phyloP scores from a whole-genome alignment of 2,329 filamentous ascomycete genomes.

The Venturia asperata region DNA sequence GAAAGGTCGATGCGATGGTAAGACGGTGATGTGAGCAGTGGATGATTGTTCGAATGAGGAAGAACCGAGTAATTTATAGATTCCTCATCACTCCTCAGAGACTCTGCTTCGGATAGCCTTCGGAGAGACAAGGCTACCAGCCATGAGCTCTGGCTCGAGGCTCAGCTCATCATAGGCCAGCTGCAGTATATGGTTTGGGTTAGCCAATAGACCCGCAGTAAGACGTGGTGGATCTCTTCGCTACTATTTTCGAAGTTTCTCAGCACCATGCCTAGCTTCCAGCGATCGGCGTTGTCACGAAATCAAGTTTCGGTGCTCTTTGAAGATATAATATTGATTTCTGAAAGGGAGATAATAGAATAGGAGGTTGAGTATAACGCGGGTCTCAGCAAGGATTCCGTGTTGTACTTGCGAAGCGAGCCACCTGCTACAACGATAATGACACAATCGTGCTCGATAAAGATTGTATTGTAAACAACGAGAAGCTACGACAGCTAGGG shows the following conservation, averaged over 20 bases:
- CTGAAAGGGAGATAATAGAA: neutral
- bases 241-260: neutral
- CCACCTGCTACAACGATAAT: neutral
- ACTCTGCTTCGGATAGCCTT: neutral
- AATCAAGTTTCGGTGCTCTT: neutral
- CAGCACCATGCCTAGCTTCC: neutral
- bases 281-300: neutral
- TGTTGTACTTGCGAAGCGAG: neutral
- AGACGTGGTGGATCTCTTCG: neutral
- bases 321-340: neutral
- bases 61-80: neutral
- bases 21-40: too few relatives aligned
- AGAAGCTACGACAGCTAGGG: neutral
- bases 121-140: neutral
- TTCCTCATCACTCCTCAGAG: neutral
- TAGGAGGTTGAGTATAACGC: neutral
- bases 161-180: constrained; percentile 1
- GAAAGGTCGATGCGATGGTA: neutral
- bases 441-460: neutral
- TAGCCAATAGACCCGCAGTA: neutral
- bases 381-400: neutral
- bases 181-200: neutral
- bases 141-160: neutral
- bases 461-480: neutral
- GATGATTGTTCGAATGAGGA: neutral